Evolutionary conservation across 192 early-diverging fungal genomes (phyloP), one percentile per base, ranked within the genome.

Genomic region (Umbelopsis vinacea): DNA sequence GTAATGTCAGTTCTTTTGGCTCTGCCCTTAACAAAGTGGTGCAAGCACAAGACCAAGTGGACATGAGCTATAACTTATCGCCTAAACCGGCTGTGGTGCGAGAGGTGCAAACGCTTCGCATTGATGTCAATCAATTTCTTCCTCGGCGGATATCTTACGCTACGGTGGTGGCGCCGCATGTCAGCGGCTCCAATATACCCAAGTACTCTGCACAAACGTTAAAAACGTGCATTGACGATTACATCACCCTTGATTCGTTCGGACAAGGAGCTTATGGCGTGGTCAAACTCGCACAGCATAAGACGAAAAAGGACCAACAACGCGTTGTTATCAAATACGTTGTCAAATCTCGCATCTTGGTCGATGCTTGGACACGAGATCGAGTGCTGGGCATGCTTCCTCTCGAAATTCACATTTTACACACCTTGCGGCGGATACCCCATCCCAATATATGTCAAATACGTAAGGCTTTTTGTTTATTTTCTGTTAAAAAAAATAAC

Each of bases 211-310:
- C 84, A 19, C 75, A 84, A 46, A 87, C 83, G 9, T 48, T 72
- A 11, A 40, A 22, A 33, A 83, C 69, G 43, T 66, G 46, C 23
- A 87, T 91, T 69, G 70, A 83, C 46, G 88, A 92, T 46, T 93
- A 87, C 73, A 77, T 86, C 8, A 89, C 88, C 54, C 48, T 91
- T 0, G 79, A 85, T 46, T 76, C 76, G 2, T 72, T 94, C n/a
- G 93, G 93, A 19, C 77, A 85, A 71, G 92, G 92, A 26, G 89
- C 91, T 21, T 92, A 91, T 69, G 91, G 90, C 8, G 77, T 89
- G 57, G 93, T 94, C 37, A 84, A 87, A 60, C 75, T 87, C 12
- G 90, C 84, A 26, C 73, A 74, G 14, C 76, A 85, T 40, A 86
- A 82, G 46, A 68, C 68, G 15, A 88, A 91, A 72, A 73, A 71